These are phyloP conservation scores for Penicillium canescens DNA, from an alignment of 495 filamentous ascomycete species.

Conservation along the genomic window DNA sequence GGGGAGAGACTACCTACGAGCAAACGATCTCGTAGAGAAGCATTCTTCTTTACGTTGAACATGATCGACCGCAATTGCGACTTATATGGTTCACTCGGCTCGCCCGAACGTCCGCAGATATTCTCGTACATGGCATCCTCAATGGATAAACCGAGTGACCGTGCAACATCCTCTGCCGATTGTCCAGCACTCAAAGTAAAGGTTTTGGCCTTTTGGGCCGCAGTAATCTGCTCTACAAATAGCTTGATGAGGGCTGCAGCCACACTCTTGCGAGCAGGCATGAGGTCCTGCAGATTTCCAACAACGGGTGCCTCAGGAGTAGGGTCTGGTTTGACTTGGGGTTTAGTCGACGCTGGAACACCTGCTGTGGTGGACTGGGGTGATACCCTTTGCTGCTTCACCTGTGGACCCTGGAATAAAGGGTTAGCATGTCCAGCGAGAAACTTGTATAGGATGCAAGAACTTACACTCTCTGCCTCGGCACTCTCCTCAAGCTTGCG, in stretches of 20 bases:
- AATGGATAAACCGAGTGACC: constrained; percentile 64
- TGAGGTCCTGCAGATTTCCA: constrained; percentile 42
- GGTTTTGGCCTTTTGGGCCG: constrained; percentile 48
- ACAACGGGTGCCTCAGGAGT: constrained; percentile 17
- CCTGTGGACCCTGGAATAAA: constrained; percentile 35
- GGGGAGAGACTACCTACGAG: constrained; percentile 68
- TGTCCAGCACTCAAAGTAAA: constrained; percentile 56
- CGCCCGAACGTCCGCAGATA: constrained; percentile 49
- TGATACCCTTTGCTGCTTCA: constrained; percentile 42
- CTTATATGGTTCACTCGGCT: constrained; percentile 55
- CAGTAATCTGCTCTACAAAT: constrained; percentile 53
- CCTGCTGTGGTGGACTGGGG: constrained; percentile 19
- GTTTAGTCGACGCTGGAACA: constrained; percentile 14
- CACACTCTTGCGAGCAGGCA: constrained; percentile 48
- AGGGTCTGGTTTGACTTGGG: constrained; percentile 37
- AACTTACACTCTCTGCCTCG: constrained; percentile 37
- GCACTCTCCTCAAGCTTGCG: constrained; percentile 45
- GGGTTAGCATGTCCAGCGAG: constrained; percentile 7
- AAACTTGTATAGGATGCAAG: background rate
- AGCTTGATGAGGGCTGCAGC: constrained; percentile 53
- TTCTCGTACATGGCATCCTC: constrained; percentile 69
- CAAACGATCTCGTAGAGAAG: constrained; percentile 72
- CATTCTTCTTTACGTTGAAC: constrained; percentile 85
- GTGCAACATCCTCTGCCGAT: constrained; percentile 51
- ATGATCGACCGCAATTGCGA: constrained; percentile 63